These are phyloP conservation scores for Barnettozyma californica DNA, from an alignment of 805 yeast genomes.

Conservation along the genomic window DNA sequence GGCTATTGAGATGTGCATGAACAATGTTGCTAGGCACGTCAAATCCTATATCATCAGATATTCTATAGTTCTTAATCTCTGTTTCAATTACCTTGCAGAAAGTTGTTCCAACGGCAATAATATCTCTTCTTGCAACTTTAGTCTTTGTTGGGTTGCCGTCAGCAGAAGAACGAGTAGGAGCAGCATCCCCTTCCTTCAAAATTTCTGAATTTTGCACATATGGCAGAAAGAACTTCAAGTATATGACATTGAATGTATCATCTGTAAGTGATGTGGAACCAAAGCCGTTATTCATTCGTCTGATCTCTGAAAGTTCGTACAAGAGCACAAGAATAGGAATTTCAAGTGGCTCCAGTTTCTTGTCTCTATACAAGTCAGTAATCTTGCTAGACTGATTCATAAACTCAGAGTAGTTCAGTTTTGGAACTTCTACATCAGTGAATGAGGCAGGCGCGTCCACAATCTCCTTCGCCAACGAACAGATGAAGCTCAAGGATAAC, in stretches of 20 bases:
- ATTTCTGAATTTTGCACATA: constrained; percentile 3
- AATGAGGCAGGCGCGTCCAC: constrained; percentile 38
- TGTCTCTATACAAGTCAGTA: constrained; percentile 20
- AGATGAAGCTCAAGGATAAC: constrained; percentile 43
- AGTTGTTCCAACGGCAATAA: constrained; percentile 30
- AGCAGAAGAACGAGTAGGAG: not conserved
- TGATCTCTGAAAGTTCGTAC: constrained; percentile 50
- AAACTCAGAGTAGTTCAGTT: constrained; percentile 40
- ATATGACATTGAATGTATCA: constrained; percentile 62
- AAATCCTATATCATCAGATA: constrained; percentile 13
- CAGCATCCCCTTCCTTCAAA: not conserved
- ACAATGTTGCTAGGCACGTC: constrained; percentile 4
- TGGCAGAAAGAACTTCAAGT: constrained; percentile 40
- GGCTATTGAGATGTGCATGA: not conserved
- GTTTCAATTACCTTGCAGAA: constrained; percentile 17
- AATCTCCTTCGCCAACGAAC: constrained; percentile 44
- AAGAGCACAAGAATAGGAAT: constrained; percentile 39
- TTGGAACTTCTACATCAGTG: constrained; percentile 48
- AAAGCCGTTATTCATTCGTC: constrained; percentile 73
- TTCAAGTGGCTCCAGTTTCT: constrained; percentile 34
- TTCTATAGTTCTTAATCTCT: constrained; percentile 8
- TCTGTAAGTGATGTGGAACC: constrained; percentile 74
- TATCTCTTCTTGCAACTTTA: constrained; percentile 45
- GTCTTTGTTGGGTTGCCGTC: constrained; percentile 20
- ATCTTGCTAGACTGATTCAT: constrained; percentile 32